These are phyloP conservation scores for Triticum dicoccoides DNA, from an alignment of 176 grass and related monocot genomes.

Conservation along the genomic window DNA sequence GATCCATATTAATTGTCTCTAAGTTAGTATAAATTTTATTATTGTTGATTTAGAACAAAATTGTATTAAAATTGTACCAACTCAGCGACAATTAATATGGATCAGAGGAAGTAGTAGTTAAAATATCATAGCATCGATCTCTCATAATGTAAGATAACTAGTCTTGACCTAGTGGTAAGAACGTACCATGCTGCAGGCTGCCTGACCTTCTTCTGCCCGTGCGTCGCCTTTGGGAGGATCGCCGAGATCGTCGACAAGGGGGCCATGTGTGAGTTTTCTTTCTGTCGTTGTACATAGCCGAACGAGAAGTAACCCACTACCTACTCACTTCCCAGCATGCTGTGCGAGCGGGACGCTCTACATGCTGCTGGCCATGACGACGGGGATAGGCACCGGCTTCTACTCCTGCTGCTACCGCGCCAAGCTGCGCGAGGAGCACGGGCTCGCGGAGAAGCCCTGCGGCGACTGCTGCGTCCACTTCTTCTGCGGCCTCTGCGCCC, in stretches of 20 bases:
- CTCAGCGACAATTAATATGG: no score
- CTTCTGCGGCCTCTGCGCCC: constrained; percentile 56
- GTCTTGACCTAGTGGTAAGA: no score
- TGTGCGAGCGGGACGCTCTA: constrained; percentile 47
- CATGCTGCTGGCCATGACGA: constrained; percentile 26
- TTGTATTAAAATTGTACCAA: no score
- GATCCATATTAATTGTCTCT: no score
- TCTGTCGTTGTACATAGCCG: no score
- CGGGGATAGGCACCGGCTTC: neutral
- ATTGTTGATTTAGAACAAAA: no score
- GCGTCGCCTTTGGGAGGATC: constrained; percentile 67
- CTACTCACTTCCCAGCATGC: constrained; percentile 27
- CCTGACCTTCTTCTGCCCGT: constrained; percentile 61
- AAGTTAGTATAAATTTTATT: no score
- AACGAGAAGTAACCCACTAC: no score
- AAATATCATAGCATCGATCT: no score
- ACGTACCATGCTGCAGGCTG: constrained; percentile 34
- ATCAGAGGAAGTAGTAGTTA: no score
- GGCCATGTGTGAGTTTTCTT: constrained; percentile 23
- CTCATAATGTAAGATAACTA: no score
- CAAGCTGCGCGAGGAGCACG: constrained; percentile 49
- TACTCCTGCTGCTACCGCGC: constrained; percentile 67
- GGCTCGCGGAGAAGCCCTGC: constrained; percentile 44
- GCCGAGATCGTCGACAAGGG: constrained; percentile 50
- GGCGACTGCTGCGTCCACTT: constrained; percentile 65